These are phyloP conservation scores for Eruca vesicaria DNA, from an alignment of 441 rosid species.

Conservation along the genomic window DNA sequence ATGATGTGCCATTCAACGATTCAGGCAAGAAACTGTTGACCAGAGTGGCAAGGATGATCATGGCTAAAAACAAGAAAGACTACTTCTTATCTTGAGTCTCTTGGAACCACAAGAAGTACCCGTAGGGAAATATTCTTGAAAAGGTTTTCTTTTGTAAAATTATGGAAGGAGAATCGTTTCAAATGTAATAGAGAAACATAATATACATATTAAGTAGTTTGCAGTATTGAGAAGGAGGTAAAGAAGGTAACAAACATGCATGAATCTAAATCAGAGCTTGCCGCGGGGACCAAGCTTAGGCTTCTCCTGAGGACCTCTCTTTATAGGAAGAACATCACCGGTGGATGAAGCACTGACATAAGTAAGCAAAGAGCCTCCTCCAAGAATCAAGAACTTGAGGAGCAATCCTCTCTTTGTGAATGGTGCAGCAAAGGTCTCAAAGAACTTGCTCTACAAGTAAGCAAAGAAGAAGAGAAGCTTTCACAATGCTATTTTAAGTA, in stretches of 20 bases:
- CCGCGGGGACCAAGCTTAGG: not conserved
- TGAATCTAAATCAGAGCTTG: not conserved
- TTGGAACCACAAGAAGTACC: not conserved
- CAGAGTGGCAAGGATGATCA: not conserved
- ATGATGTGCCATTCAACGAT: not conserved
- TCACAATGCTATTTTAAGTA: not conserved
- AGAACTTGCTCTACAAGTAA: slow-evolving; percentile 86
- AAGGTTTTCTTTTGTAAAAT: too few relatives aligned
- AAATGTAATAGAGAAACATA: too few relatives aligned
- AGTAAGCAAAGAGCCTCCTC: slow-evolving; percentile 72
- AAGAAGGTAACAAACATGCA: not conserved
- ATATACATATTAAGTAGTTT: too few relatives aligned
- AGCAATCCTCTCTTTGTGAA: slow-evolving; percentile 85
- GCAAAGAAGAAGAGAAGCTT: not conserved
- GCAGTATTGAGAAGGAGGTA: not conserved
- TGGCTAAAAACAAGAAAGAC: too few relatives aligned
- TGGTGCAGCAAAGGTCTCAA: slow-evolving; percentile 83
- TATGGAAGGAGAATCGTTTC: too few relatives aligned
- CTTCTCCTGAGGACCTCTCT: too few relatives aligned
- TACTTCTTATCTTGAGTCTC: not conserved
- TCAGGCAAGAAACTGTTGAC: not conserved
- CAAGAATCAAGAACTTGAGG: slow-evolving; percentile 84
- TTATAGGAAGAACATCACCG: too few relatives aligned
- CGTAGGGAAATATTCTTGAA: not conserved
- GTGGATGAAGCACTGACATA: slow-evolving; percentile 47